Base-by-base conservation (phyloP, 257 asterid species). In the Jasminum sambac region DNA sequence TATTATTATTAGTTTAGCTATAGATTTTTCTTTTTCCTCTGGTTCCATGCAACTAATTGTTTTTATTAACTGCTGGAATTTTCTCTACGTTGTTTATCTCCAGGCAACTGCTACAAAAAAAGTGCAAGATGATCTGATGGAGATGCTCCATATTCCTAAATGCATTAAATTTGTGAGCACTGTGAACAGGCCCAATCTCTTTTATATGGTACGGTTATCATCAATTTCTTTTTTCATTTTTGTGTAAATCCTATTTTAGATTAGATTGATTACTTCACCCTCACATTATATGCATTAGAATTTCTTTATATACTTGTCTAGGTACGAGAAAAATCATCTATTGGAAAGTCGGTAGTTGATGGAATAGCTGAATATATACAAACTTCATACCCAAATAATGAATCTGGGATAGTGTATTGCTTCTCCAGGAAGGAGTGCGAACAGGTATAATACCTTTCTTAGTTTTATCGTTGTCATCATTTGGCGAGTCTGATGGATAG, bases 391-490 rank as follows among this genome's bases (percentile, higher is more conserved):
- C 96, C 97, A 74, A 89, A 86, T 72, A 89, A 88, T 69, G 98
- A 94, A 83, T 90, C 97, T 68, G 98, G 98, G 77, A 94, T 94
- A 68, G 97, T 94, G 23, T 94, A 94, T 83, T 94, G 98, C 83
- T 94, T 94, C 84, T 89, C 98, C 73, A 88, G 98, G 61, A 94
- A 89, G 86, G 98, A 94, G 80, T 94, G 98, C 57, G 98, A 94
- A 78, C 99, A 89, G 96, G 99, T 91, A 75, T 66, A 52, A 66
- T 79, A 55, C 43, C 63, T 68, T 36, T 64, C 38, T 38, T 63
- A 46, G n/a, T 48, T 52, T 19, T 25, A 57, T 76, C 57, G 38
- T 43, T 30, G 37, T 68, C 50, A 24, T 55, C 43, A 25, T 66
- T 50, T 14, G 48, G 71, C 44, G 61, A 67, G 44, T 63, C 46